Evolutionary conservation across 371 early-diverging fungal genomes (phyloP).

Genomic region (Cokeromyces recurvatus): DNA sequence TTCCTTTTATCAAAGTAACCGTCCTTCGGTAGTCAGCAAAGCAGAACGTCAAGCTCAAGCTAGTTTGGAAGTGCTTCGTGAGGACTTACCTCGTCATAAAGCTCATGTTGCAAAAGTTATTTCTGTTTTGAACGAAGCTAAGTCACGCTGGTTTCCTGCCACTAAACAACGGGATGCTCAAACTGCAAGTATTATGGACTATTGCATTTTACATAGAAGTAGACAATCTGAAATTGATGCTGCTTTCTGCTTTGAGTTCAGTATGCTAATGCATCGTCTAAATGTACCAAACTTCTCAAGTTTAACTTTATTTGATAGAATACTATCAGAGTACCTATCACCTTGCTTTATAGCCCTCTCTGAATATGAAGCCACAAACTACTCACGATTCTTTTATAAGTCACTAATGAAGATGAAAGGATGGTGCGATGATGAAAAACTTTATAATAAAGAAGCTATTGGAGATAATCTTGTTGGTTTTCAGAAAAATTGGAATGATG

Average conservation of each 20-base stretch:
- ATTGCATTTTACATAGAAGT: slow-evolving; percentile 78
- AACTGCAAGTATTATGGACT: slow-evolving; percentile 61
- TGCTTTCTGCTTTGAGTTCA: slow-evolving; percentile 77
- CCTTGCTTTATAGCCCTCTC: slow-evolving; percentile 58
- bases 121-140: slow-evolving; percentile 55
- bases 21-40: slow-evolving; percentile 30
- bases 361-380: slow-evolving; percentile 76
- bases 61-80: slow-evolving; percentile 22
- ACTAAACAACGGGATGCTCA: slow-evolving; percentile 47
- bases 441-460: slow-evolving; percentile 56
- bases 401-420: slow-evolving; percentile 53
- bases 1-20: slow-evolving; percentile 18
- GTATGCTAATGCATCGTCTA: slow-evolving; percentile 72
- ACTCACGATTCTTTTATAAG: slow-evolving; percentile 60
- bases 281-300: slow-evolving; percentile 77
- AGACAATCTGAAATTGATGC: slow-evolving; percentile 78
- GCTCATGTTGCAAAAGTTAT: slow-evolving; percentile 43
- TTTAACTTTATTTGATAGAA: slow-evolving; percentile 72
- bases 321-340: slow-evolving; percentile 44
- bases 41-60: slow-evolving; percentile 36
- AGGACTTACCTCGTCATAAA: slow-evolving; percentile 42
- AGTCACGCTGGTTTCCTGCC: slow-evolving; percentile 67
- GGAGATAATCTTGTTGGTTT: slow-evolving; percentile 70
- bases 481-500: slow-evolving; percentile 58
- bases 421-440: slow-evolving; percentile 54